Evolutionary conservation across 2,329 filamentous ascomycete genomes (phyloP).

Genomic region (Colletotrichum horii): DNA sequence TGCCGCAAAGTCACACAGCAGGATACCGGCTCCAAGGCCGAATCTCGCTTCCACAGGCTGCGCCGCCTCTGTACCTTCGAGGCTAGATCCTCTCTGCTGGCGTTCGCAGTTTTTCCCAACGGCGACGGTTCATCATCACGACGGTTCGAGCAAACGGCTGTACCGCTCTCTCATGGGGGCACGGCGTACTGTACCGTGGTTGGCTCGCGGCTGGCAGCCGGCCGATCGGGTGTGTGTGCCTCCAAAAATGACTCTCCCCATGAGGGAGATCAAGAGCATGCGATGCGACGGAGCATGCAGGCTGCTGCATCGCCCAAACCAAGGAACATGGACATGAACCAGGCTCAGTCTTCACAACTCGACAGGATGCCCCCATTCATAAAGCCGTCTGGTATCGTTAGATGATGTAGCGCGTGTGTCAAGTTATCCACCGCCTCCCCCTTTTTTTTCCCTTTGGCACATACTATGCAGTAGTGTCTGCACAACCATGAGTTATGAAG

Average conservation of each 20-base stretch:
- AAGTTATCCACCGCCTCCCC: conserved; percentile 15
- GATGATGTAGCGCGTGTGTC: conserved; percentile 14
- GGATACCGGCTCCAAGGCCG: background rate
- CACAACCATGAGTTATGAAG: conserved; percentile 5
- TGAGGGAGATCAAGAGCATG: background rate
- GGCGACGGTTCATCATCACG: background rate
- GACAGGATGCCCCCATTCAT: background rate
- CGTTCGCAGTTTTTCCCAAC: background rate
- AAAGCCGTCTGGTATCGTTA: background rate
- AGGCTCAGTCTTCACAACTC: background rate
- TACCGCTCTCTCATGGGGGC: background rate
- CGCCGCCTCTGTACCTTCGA: background rate
- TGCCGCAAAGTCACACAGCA: background rate
- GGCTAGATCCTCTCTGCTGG: background rate
- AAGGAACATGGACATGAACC: background rate
- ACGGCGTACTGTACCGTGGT: background rate
- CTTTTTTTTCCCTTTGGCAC: background rate
- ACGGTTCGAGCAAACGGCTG: background rate
- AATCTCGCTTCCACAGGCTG: background rate
- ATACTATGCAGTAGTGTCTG: background rate
- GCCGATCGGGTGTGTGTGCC: background rate
- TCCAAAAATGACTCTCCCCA: background rate
- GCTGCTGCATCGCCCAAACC: background rate
- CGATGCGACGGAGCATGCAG: background rate
- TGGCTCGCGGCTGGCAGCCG: background rate